These are phyloP conservation scores for Acacia confusa DNA, from an alignment of 306 rosid species.

Conservation along the genomic window DNA sequence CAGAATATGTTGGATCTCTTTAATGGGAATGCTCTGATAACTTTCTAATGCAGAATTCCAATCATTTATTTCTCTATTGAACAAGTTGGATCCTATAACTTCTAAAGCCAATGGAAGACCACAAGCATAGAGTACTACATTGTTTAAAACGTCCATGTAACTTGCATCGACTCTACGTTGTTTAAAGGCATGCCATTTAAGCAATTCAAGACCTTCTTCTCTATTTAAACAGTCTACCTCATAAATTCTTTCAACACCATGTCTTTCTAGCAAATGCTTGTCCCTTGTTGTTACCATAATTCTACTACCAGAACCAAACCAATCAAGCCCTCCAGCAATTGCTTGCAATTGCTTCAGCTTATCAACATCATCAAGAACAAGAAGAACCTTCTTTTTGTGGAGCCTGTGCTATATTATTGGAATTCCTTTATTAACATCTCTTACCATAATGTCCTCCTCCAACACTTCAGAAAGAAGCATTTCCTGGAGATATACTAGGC, in stretches of 20 bases:
- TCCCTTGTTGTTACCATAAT: not conserved
- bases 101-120: constrained; percentile 7
- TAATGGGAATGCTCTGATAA: not conserved
- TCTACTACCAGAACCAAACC: constrained; percentile 11
- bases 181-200: constrained; percentile 3
- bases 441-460: not conserved
- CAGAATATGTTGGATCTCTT: not conserved
- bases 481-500: not conserved
- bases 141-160: not conserved
- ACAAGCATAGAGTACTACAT: not conserved
- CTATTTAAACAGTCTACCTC: not conserved
- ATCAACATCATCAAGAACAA: constrained; percentile 8
- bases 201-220: constrained; percentile 14
- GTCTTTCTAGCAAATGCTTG: not conserved
- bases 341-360: not conserved
- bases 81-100: constrained; percentile 1
- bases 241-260: not conserved
- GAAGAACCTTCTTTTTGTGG: not conserved
- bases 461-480: not conserved
- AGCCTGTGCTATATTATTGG: not conserved
- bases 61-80: not conserved
- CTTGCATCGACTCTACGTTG: constrained; percentile 17
- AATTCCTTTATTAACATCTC: not conserved
- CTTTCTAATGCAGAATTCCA: not conserved
- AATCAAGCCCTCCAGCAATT: not conserved